Evolutionary conservation across 495 filamentous ascomycete genomes (phyloP), one percentile per base, ranked within the genome.

Genomic region (Tuber brumale): DNA sequence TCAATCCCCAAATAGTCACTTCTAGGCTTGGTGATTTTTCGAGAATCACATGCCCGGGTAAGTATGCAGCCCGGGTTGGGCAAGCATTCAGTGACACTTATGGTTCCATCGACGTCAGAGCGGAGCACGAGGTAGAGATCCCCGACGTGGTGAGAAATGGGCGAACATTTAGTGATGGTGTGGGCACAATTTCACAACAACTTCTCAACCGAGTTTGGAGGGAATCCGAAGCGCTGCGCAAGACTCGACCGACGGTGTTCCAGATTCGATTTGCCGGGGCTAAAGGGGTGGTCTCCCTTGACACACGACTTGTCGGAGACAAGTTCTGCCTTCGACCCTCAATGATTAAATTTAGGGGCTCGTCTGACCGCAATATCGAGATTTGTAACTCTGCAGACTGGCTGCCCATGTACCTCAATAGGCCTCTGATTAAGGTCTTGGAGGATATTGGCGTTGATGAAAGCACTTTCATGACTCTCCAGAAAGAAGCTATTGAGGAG

Each of bases 11-110:
- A 39, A 82, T 77, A 1, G 87, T 95, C 39, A 91, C 95, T 74
- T 79, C 78, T 18, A 82, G 83, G 4, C 85, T 95, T 0, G 93
- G 93, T 0, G 86, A 90, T 61, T 95, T 95, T 80, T 81, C 83
- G 9, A 41, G 84, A 0, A 91, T 95, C 69, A 84, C 84, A 7
- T 90, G 86, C 5, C 91, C 92, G 0, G 92, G 93, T 1, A 90
- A 89, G 75, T 93, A 91, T 74, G 93, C 93, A 0, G 93, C 93
- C 0, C 86, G 93, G 44, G 94, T 95, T 48, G 93, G 93, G 1
- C 93, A 95, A 80, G 90, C 92, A 0, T 95, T 95, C 72, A 92
- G 92, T 0, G 91, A 95, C 75, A 95, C 93, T 0, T 86, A 85
- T 1, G 85, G 83, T 45, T 84, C 90, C 0, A 85, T 88, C 41